Conservation (phyloP, 352 stramenopile species). For the Phytophthora chlamydospora region DNA sequence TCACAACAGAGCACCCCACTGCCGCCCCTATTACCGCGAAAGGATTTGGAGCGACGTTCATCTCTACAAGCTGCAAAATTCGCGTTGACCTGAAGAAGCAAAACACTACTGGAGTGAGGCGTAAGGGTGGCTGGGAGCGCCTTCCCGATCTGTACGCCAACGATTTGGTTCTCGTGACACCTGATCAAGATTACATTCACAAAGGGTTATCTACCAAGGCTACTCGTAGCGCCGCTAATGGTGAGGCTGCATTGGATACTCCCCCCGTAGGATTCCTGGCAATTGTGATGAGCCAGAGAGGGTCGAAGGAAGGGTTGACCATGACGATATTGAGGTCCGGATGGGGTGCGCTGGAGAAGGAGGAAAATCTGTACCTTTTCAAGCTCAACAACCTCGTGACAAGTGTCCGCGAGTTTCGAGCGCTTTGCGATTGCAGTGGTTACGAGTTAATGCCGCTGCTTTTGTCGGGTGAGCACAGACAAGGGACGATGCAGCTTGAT, state of each 20-base stretch:
- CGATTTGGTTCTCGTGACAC: slow-evolving; percentile 79
- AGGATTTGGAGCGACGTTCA: slow-evolving; percentile 57
- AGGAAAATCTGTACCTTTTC: slow-evolving; percentile 69
- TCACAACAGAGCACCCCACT: slow-evolving; percentile 66
- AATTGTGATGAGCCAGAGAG: slow-evolving; percentile 72
- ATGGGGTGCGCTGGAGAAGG: slow-evolving; percentile 58
- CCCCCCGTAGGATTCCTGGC: slow-evolving; percentile 63
- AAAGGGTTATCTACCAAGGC: slow-evolving; percentile 36
- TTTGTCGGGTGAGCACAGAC: slow-evolving; percentile 70
- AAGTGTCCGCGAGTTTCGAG: slow-evolving; percentile 86
- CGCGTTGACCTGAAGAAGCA: slow-evolving; percentile 68
- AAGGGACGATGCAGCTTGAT: slow-evolving; percentile 81
- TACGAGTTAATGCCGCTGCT: slow-evolving; percentile 82
- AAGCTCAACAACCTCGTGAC: slow-evolving; percentile 91
- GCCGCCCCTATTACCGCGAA: slow-evolving; percentile 56
- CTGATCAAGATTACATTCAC: slow-evolving; percentile 59
- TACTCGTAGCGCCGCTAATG: slow-evolving; percentile 21
- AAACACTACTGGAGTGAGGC: slow-evolving; percentile 25
- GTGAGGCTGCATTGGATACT: slow-evolving; percentile 7
- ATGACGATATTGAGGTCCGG: slow-evolving; percentile 63
- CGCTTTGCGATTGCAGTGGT: slow-evolving; percentile 81
- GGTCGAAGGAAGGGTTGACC: slow-evolving; percentile 76
- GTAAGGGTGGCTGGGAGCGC: slow-evolving; percentile 34
- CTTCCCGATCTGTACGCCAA: slow-evolving; percentile 72
- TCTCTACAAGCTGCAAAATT: slow-evolving; percentile 73